phyloP scores from a whole-genome alignment of 2,329 filamentous ascomycete genomes.

The Pyrenophora seminiperda region DNA sequence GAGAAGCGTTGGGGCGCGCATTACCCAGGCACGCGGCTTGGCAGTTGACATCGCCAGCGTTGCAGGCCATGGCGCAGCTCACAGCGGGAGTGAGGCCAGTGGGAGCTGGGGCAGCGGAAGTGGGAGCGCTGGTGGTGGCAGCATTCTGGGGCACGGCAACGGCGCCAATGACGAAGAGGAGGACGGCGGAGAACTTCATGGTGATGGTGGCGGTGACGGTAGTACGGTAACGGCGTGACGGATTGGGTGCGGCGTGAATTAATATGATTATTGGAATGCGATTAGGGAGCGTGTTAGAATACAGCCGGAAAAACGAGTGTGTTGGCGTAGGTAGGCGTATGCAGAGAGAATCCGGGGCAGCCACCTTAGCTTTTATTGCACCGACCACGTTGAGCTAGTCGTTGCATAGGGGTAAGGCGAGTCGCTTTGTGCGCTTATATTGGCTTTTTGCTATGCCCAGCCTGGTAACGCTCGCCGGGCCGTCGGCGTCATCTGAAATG shows the following conservation, averaged over 20 bases:
- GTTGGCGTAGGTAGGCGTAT: conserved; percentile 8
- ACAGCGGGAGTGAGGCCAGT: conserved; percentile 34
- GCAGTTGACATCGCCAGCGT: conserved; percentile 56
- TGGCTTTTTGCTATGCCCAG: conserved; percentile 11
- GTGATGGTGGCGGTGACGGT: conserved; percentile 26
- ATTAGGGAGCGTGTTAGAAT: conserved; percentile 28
- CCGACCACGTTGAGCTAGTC: conserved; percentile 4
- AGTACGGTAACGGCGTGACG: conserved; percentile 3
- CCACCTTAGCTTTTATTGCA: conserved; percentile 16
- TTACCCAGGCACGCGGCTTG: conserved; percentile 57
- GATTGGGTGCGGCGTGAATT: conserved; percentile 17
- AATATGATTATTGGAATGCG: conserved; percentile 21
- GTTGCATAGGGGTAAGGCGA: conserved; percentile 15
- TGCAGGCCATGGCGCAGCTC: conserved; percentile 49
- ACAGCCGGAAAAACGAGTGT: conserved; percentile 26
- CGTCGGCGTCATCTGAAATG: conserved; percentile 14
- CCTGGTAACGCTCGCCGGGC: conserved; percentile 10
- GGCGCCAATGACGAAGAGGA: conserved; percentile 54
- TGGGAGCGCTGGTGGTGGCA: conserved; percentile 43
- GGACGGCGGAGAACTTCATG: conserved; percentile 54
- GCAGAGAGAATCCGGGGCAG: conserved; percentile 15
- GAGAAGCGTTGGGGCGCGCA: conserved; percentile 57
- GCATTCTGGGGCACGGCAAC: conserved; percentile 51
- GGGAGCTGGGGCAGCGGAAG: conserved; percentile 34
- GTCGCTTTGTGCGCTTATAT: conserved; percentile 14